Evolutionary conservation across 306 rosid genomes (phyloP).

Genomic region (Delonix regia): DNA sequence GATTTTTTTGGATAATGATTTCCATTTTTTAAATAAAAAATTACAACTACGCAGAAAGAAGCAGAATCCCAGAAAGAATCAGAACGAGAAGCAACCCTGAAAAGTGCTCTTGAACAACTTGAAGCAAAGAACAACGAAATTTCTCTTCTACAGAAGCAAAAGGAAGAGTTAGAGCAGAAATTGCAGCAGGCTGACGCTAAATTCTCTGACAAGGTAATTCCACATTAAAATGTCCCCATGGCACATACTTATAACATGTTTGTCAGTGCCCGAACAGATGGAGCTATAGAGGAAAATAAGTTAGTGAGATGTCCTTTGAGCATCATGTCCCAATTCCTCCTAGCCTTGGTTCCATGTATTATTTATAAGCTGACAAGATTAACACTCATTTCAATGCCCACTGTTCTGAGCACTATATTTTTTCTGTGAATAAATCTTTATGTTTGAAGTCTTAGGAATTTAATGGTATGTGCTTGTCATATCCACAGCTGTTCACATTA

Average conservation of each 20-base stretch:
- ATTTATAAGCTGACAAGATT: not conserved
- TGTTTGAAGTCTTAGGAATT: not conserved
- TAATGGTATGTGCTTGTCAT: not conserved
- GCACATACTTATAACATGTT: not conserved
- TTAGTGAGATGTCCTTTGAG: not conserved
- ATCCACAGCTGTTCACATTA: not conserved
- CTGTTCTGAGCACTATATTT: not conserved
- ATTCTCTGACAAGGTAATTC: slow-evolving; percentile 60
- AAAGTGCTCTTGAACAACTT: slow-evolving; percentile 67
- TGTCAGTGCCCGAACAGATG: not conserved
- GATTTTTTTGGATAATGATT: slow-evolving; percentile 14
- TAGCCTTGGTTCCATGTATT: not conserved
- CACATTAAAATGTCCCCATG: slow-evolving; percentile 14
- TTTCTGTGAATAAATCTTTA: not conserved
- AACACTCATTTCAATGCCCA: slow-evolving; percentile 10
- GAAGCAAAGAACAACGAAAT: slow-evolving; percentile 74
- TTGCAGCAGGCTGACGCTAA: slow-evolving; percentile 56
- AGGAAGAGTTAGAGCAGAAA: slow-evolving; percentile 74
- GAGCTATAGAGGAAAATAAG: not conserved
- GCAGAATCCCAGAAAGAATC: slow-evolving; percentile 55
- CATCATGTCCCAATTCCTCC: slow-evolving; percentile 10
- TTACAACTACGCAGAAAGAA: slow-evolving; percentile 60
- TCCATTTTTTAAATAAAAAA: slow-evolving; percentile 24
- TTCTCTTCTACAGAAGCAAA: slow-evolving; percentile 62
- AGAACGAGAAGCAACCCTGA: slow-evolving; percentile 61